A percentile compares a stretch with the other conserved stretches of the same genome.
Conservation (phyloP, 176 grass and related monocot genomes). For the Oryza meyeriana region DNA sequence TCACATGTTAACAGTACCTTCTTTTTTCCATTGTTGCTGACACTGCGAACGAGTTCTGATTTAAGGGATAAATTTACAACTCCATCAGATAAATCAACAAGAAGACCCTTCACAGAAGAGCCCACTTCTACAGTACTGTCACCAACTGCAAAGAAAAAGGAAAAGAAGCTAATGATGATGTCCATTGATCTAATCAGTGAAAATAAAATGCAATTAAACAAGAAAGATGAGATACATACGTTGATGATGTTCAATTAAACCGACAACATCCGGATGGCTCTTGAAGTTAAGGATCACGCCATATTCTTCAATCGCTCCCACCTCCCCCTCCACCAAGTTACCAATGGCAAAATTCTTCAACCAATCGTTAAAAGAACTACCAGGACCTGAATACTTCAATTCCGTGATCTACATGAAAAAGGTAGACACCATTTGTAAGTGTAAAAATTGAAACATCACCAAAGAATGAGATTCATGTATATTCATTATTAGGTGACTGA, state of each 20-base stretch:
- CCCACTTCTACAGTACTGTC: conserved; percentile 55
- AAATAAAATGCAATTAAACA: neutral
- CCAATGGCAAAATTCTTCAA: conserved; percentile 58
- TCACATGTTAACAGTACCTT: conserved; percentile 51
- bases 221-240: conserved; percentile 45
- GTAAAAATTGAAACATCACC: conserved; percentile 14
- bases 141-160: conserved; percentile 47
- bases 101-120: conserved; percentile 72
- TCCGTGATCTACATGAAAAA: conserved; percentile 52
- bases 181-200: neutral
- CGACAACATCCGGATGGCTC: conserved; percentile 75
- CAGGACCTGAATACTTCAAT: conserved; percentile 57
- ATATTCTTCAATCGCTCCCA: conserved; percentile 79
- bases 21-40: conserved; percentile 42
- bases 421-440: conserved; percentile 4
- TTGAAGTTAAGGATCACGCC: conserved; percentile 88
- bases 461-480: conserved; percentile 5
- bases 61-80: conserved; percentile 91
- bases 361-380: conserved; percentile 54
- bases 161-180: neutral
- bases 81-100: conserved; percentile 90
- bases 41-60: conserved; percentile 58
- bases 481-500: neutral
- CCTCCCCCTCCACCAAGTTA: conserved; percentile 73
- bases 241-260: conserved; percentile 91